Base-by-base conservation (phyloP, 352 stramenopile species). In the Hyaloperonospora arabidopsidis region DNA sequence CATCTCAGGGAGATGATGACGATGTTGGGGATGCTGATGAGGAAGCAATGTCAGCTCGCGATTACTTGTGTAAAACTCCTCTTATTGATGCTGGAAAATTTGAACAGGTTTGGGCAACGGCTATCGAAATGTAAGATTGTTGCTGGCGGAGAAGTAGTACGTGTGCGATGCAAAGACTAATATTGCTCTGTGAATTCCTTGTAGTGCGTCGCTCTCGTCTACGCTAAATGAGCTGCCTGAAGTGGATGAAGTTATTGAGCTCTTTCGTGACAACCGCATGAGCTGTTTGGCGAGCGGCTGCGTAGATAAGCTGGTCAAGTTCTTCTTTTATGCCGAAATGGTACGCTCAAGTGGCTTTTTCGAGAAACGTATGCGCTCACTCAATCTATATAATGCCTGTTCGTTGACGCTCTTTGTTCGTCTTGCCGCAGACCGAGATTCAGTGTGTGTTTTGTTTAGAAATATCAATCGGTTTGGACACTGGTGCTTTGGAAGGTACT, bases 301-400 rank as follows among this genome's bases (percentile, higher is more conserved):
- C 13, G 59, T 92, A 35, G 64, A 87, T 14, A 76, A 74, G 39
- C 48, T 86, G 17, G 68, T 91, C 67, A 95, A 95, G 60, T 95
- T 95, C 44, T 95, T 84, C 65, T 95, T 95, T 57, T 92, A 79
- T 41, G 80, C 72, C 10, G 79, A 92, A 67, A 89, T 90, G 84
- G 82, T 91, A 68, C 23, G 52, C 5, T 63, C 7, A 19, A 36
- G 18, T 44, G 15, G 5, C 38, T 5, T 40, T 55, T 28, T 52
- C 13, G 6, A 21, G 41, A 23, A 28, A 39, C 11, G 12, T 35
- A 15, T 36, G 25, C 13, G 25, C 13, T 36, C 3, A 44, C 25
- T 8, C 25, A 8, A n/a, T 45, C 40, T 63, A 18, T n/a, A 63
- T 52, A 45, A 46, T 28, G 40, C 12, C 13, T 40, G 2, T 28